A percentile compares a stretch with the other conserved stretches of the same genome.
These are phyloP conservation scores for Maudiozyma barnettii DNA, from an alignment of 805 yeast species.

Conservation along the genomic window DNA sequence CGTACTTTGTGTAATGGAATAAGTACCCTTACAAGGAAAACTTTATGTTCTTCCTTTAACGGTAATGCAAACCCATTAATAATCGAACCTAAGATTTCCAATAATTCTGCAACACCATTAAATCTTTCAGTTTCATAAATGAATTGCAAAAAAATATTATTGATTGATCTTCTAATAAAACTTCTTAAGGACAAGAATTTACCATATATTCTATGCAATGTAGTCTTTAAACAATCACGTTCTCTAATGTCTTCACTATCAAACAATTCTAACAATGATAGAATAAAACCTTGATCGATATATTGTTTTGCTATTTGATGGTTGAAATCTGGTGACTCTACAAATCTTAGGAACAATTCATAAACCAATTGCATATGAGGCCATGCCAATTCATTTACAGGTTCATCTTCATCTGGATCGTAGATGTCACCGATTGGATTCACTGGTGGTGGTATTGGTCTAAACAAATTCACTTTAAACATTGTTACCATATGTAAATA, in stretches of 20 bases:
- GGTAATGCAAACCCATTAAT: constrained; percentile 98
- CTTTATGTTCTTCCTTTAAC: constrained; percentile 91
- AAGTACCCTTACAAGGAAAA: constrained; percentile 74
- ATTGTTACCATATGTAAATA: constrained; percentile 78
- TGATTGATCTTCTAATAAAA: constrained; percentile 83
- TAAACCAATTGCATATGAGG: constrained; percentile 97
- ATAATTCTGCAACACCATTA: constrained; percentile 89
- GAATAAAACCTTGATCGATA: constrained; percentile 84
- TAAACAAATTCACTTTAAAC: constrained; percentile 81
- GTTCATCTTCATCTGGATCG: constrained; percentile 99
- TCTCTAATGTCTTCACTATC: constrained; percentile 96
- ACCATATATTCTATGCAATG: constrained; percentile 92
- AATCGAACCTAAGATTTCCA: constrained; percentile 91
- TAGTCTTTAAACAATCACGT: constrained; percentile 89
- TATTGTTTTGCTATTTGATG: constrained; percentile 88
- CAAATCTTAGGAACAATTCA: constrained; percentile 85
- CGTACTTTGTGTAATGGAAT: constrained; percentile 90
- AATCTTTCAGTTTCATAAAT: constrained; percentile 92
- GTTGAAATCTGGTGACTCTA: constrained; percentile 90
- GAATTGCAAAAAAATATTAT: constrained; percentile 86
- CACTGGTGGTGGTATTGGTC: constrained; percentile 97
- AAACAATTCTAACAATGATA: constrained; percentile 74
- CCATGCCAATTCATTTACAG: constrained; percentile 94
- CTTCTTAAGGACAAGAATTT: constrained; percentile 84
- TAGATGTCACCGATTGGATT: constrained; percentile 93